Conservation (phyloP, 2,329 filamentous ascomycete genomes). For the Hymenoscyphus fraxineus region DNA sequence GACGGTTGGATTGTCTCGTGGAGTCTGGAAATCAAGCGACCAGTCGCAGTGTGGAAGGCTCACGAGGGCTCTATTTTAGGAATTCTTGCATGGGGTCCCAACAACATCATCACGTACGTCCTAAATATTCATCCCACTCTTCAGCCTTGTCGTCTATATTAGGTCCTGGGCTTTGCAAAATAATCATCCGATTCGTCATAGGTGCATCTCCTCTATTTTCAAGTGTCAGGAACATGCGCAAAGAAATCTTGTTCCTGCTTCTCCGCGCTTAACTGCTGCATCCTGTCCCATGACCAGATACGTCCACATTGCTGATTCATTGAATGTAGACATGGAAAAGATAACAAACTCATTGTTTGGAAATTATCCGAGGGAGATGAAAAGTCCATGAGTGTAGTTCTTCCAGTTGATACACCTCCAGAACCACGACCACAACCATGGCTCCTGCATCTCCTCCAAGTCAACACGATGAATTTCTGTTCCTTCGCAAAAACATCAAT, state of each 20-base stretch:
- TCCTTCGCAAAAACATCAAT: conserved; percentile 56
- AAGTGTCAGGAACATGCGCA: not conserved
- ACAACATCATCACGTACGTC: conserved; percentile 78
- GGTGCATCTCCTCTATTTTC: conserved; percentile 15
- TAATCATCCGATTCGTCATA: conserved; percentile 8
- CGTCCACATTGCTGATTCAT: conserved; percentile 7
- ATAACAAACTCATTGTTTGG: conserved; percentile 85
- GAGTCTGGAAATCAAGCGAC: conserved; percentile 77
- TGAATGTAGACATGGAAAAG: conserved; percentile 72
- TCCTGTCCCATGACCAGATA: not conserved
- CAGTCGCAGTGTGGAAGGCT: conserved; percentile 80
- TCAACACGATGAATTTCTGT: conserved; percentile 96
- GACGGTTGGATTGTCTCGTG: conserved; percentile 86
- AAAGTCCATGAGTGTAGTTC: conserved; percentile 56
- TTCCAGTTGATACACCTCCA: conserved; percentile 64
- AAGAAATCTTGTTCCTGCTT: not conserved
- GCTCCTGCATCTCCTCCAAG: conserved; percentile 77
- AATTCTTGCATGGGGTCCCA: conserved; percentile 65
- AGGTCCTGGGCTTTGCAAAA: not conserved
- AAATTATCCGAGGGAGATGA: conserved; percentile 62
- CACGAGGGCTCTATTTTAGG: conserved; percentile 76
- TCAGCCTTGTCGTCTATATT: not conserved
- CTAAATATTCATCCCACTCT: conserved; percentile 9
- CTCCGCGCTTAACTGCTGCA: conserved; percentile 2
- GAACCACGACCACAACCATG: conserved; percentile 63